Evolutionary conservation across 1,284 basidiomycete species (phyloP), one percentile per base, ranked within the genome.

Genomic region (Ustilago vetiveriae): DNA sequence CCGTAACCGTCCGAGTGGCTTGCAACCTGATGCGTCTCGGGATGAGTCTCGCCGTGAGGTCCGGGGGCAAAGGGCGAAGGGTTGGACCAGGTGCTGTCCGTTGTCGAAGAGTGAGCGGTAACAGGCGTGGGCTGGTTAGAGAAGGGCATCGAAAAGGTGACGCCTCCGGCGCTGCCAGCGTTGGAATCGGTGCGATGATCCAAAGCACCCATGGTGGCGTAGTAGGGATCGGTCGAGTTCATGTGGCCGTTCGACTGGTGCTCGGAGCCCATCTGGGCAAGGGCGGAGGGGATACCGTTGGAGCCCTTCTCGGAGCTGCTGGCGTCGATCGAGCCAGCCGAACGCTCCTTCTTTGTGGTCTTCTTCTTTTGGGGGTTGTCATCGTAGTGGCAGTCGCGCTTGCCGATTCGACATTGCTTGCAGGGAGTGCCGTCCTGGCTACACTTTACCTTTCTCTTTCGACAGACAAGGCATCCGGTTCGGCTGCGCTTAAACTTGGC

Each of bases 391-490:
- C 76, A 78, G 43, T 76, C 72, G 21, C 76, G 72, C 55, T 77
- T 75, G 47, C 76, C 76, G 43, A 75, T 73, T 16, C 70, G 51
- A 46, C 76, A 78, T 39, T 78, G 75, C 53, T 75, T 76, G 70
- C 76, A 78, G 6, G 76, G 76, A 6, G 60, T 72, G 11, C 76
- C 76, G 33, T 78, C 76, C 55, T 78, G 76, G 22, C 59, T 53
- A 32, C 76, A 78, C 55, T 78, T 78, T 55, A 78, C 75, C 49
- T 78, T 78, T 23, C 76, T 53, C 63, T 77, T 78, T 45, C 76
- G 57, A 63, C 76, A 78, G 27, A 77, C 71, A 30, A 78, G 58
- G 41, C 76, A 78, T 16, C 75, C 76, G 9, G 73, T 78, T 26
- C 76, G 57, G 45, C 55, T 63, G 21, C 76, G 69, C 59, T 69